These are phyloP conservation scores for Ceratocystis huliohia DNA, from an alignment of 2,329 filamentous ascomycete genomes.

Conservation along the genomic window DNA sequence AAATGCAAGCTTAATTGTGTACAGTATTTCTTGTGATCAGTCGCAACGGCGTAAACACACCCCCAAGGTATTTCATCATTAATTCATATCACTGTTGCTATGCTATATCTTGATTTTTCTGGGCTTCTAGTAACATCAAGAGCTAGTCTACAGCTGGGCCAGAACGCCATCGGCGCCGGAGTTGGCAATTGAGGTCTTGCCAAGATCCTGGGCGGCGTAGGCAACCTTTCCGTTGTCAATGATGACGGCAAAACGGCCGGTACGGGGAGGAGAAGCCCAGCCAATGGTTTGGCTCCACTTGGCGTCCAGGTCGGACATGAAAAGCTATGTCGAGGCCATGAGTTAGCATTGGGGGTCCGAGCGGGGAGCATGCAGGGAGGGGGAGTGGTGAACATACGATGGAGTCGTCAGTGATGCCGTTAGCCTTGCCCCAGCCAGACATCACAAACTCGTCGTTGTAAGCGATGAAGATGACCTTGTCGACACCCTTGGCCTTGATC, in stretches of 20 bases:
- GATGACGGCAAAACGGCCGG: slow-evolving; percentile 66
- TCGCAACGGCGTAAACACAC: not conserved
- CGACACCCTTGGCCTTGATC: slow-evolving; percentile 69
- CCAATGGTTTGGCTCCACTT: slow-evolving; percentile 67
- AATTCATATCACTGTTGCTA: slow-evolving; percentile 5
- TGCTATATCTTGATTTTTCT: not conserved
- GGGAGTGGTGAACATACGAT: slow-evolving; percentile 34
- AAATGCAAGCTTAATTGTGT: not conserved
- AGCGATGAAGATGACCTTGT: slow-evolving; percentile 68
- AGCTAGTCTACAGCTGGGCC: slow-evolving; percentile 36
- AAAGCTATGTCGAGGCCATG: slow-evolving; percentile 39
- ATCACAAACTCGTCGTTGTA: slow-evolving; percentile 80
- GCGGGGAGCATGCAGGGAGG: slow-evolving; percentile 17
- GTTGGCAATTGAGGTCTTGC: slow-evolving; percentile 34
- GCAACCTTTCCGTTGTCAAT: slow-evolving; percentile 72
- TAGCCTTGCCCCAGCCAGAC: slow-evolving; percentile 83
- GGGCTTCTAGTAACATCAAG: not conserved
- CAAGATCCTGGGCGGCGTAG: slow-evolving; percentile 64
- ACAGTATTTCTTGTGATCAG: not conserved
- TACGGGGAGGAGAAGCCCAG: slow-evolving; percentile 64
- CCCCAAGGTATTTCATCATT: slow-evolving; percentile 13
- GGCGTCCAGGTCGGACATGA: slow-evolving; percentile 56
- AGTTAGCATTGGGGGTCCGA: not conserved
- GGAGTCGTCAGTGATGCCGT: slow-evolving; percentile 57
- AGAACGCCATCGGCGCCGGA: slow-evolving; percentile 44